Base-by-base conservation (phyloP, 2,329 filamentous ascomycete species). In the Sphaceloma murrayae region DNA sequence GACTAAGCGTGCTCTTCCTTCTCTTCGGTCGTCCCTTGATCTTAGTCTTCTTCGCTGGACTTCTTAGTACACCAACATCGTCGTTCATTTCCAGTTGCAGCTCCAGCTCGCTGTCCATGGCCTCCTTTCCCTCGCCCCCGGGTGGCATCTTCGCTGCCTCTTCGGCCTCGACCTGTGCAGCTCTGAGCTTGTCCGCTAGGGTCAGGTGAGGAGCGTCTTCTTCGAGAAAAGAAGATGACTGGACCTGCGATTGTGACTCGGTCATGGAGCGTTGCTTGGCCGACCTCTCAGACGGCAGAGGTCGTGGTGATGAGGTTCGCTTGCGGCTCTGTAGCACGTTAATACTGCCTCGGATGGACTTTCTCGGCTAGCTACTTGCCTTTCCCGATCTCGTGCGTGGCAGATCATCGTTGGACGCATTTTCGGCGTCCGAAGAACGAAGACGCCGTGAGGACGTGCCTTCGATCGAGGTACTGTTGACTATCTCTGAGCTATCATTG, bases 1-100 rank as follows among this genome's bases (percentile, higher is more conserved):
- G 78, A 54, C 75, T 86, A 22, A 89, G 65, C 14, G 83, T 88
- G 55, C 81, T 86, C 58, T 84, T 73, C 56, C 83, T 70, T 56
- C 82, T 68, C 48, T 73, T 80, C 2, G 76, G 65, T 66, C 80
- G 60, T 58, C 77, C 54, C 60, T 68, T 58, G 65, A 72, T 59
- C 62, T 67, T 55, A 67, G 75, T 67, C 58, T 62, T 56, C 55
- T 61, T 56, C 47, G 58, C 51, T 40, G 61, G 52, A 50, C 58
- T 54, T 33, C 49, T 43, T 49, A 56, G 11, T 48, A 48, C 32
- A 43, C 51, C 32, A 14, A 51, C 45, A 56, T 71, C 70, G 33
- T 66, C 67, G 2, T 72, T 69, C 34, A 74, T 67, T 29, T 67
- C 66, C 27, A 77, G n/a, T n/a, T n/a, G n/a, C n/a, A n/a, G 65